phyloP scores from a whole-genome alignment of 495 filamentous ascomycete genomes.

The Aspergillus baeticus region DNA sequence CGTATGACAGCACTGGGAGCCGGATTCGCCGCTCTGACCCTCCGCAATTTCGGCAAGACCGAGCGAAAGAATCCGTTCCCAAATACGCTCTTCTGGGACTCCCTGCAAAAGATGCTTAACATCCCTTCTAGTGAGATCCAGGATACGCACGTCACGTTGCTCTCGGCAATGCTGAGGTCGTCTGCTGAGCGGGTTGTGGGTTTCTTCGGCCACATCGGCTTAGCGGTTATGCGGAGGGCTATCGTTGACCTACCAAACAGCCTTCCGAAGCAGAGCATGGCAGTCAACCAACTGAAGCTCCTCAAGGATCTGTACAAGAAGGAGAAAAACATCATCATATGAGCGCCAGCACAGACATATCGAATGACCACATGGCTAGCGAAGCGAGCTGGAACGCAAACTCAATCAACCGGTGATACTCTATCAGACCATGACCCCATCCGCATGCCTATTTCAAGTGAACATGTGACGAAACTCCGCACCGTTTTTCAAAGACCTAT shows the following conservation, averaged over 20 bases:
- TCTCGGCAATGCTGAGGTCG: constrained; percentile 73
- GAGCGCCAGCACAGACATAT: constrained; percentile 30
- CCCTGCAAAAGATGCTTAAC: constrained; percentile 70
- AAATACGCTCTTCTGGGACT: constrained; percentile 74
- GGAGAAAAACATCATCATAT: constrained; percentile 57
- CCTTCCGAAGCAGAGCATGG: constrained; percentile 47
- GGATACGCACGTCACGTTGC: constrained; percentile 73
- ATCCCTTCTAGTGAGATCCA: constrained; percentile 64
- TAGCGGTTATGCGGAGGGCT: constrained; percentile 61
- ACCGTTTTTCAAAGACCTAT: too few relatives aligned
- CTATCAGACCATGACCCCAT: too few relatives aligned
- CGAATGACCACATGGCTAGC: background rate
- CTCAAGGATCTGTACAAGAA: constrained; percentile 56
- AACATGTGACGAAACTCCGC: too few relatives aligned
- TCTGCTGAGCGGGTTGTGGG: constrained; percentile 68
- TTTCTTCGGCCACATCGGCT: constrained; percentile 72
- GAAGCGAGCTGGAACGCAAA: background rate
- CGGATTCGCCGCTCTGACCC: constrained; percentile 76
- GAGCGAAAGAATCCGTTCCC: constrained; percentile 73
- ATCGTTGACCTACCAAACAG: constrained; percentile 67
- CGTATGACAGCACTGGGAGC: constrained; percentile 82
- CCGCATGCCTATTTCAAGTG: too few relatives aligned
- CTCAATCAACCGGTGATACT: too few relatives aligned
- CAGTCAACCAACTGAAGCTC: constrained; percentile 57
- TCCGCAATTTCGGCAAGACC: constrained; percentile 75